A percentile compares a stretch with the other conserved stretches of the same genome.
These are phyloP conservation scores for Podaxis sp. DNA, from an alignment of 768 basidiomycete species.

Conservation along the genomic window DNA sequence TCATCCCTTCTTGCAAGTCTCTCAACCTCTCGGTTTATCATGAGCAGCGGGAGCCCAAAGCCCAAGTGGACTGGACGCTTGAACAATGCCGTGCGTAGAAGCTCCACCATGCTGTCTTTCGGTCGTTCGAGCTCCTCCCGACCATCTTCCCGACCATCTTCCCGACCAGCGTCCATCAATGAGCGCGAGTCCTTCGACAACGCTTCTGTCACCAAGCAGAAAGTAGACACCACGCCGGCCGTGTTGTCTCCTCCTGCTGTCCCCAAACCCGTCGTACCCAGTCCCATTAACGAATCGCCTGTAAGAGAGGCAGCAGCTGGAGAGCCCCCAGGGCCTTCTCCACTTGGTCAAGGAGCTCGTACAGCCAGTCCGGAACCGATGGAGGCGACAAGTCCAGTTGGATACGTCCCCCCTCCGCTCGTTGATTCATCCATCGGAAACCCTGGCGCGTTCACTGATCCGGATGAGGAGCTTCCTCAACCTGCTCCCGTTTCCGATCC, in stretches of 20 bases:
- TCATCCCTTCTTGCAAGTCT: slow-evolving; percentile 5
- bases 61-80: slow-evolving; percentile 57
- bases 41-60: slow-evolving; percentile 33
- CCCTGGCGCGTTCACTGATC: slow-evolving; percentile 53
- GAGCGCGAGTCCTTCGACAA: slow-evolving; percentile 25
- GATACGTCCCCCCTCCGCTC: slow-evolving; percentile 38
- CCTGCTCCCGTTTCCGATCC: slow-evolving; percentile 31
- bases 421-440: slow-evolving; percentile 40
- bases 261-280: slow-evolving; percentile 34
- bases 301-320: slow-evolving; percentile 52
- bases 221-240: slow-evolving; percentile 26
- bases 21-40: slow-evolving; percentile 10
- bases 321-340: slow-evolving; percentile 39
- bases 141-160: slow-evolving; percentile 12
- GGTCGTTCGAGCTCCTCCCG: slow-evolving; percentile 25
- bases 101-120: slow-evolving; percentile 54
- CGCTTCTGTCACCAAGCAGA: slow-evolving; percentile 21
- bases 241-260: slow-evolving; percentile 22
- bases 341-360: slow-evolving; percentile 34
- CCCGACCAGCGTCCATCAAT: slow-evolving; percentile 26
- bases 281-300: slow-evolving; percentile 73
- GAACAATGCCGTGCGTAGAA: slow-evolving; percentile 58
- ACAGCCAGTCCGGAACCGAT: slow-evolving; percentile 16
- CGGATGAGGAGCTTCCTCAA: slow-evolving; percentile 41
- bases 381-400: slow-evolving; percentile 27